Conservation (phyloP, 345 rosid species). For the Brassica napus region DNA sequence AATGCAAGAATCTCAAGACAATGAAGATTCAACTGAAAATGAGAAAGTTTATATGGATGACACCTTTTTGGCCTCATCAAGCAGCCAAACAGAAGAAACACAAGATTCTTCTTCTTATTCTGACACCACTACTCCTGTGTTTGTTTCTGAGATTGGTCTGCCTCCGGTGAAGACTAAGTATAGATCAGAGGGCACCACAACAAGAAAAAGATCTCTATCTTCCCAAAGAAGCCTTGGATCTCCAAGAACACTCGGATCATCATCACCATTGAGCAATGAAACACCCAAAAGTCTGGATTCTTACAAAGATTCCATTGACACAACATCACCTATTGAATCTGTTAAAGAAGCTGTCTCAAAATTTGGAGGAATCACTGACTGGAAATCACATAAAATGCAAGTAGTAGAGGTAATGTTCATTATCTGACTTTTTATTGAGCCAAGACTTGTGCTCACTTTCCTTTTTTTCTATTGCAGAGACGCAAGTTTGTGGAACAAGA, state of each 20-base stretch:
- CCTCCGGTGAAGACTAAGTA: slow-evolving; percentile 42
- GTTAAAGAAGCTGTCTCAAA: slow-evolving; percentile 94
- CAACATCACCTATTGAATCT: slow-evolving; percentile 86
- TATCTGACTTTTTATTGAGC: neutral
- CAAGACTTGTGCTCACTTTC: neutral
- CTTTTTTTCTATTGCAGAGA: slow-evolving; percentile 43
- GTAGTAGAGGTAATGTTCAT: slow-evolving; percentile 60
- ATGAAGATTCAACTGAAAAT: slow-evolving; percentile 5
- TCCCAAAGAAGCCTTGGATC: slow-evolving; percentile 38
- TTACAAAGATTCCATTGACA: slow-evolving; percentile 71
- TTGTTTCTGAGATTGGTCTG: slow-evolving; percentile 35
- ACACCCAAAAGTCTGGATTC: slow-evolving; percentile 37
- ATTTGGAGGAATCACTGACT: slow-evolving; percentile 95
- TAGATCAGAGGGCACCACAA: slow-evolving; percentile 28
- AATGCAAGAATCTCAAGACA: slow-evolving; percentile 13
- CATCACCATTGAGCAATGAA: slow-evolving; percentile 39
- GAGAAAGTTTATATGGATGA: slow-evolving; percentile 34
- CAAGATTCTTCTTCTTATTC: slow-evolving; percentile 4
- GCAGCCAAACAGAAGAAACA: slow-evolving; percentile 22
- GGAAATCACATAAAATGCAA: slow-evolving; percentile 89
- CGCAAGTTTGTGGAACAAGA: slow-evolving; percentile 74
- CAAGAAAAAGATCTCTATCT: slow-evolving; percentile 21
- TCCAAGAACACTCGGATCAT: slow-evolving; percentile 31
- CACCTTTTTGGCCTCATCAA: slow-evolving; percentile 15
- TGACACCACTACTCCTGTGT: neutral